phyloP scores from a whole-genome alignment of 306 rosid species.

The Luffa acutangula region DNA sequence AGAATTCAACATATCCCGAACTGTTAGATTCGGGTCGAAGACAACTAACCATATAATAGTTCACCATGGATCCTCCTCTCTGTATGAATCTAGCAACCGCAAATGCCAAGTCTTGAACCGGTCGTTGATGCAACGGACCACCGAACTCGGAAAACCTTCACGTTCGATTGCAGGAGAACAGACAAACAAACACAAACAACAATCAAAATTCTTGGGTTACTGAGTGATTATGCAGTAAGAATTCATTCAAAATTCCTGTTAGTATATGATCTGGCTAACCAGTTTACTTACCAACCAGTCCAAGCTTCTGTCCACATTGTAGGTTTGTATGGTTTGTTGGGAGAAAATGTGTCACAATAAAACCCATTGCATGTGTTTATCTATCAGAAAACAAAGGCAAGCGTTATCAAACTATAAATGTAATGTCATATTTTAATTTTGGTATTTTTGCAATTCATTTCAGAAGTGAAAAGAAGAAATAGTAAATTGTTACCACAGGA shows the following conservation, averaged over 20 bases:
- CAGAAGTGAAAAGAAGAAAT: not conserved
- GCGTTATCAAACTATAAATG: not conserved
- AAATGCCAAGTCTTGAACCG: conserved; percentile 93
- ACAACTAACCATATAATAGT: conserved; percentile 83
- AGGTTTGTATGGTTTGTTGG: conserved; percentile 86
- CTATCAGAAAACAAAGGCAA: conserved; percentile 23
- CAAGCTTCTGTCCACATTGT: conserved; percentile 97
- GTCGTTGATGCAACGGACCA: conserved; percentile 71
- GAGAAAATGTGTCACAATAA: conserved; percentile 80
- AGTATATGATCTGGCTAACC: not conserved
- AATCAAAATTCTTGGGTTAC: not conserved
- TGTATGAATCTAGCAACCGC: conserved; percentile 73
- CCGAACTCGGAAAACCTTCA: conserved; percentile 92
- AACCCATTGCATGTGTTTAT: conserved; percentile 96
- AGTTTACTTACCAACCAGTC: conserved; percentile 78
- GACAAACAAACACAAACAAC: not conserved
- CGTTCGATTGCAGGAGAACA: conserved; percentile 9
- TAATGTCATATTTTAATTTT: not conserved
- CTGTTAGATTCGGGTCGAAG: conserved; percentile 9
- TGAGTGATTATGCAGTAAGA: not conserved
- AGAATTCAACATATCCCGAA: not conserved
- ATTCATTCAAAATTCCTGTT: not conserved
- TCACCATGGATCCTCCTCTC: conserved; percentile 86
- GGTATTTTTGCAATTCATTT: not conserved
- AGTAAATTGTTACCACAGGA: conserved; percentile 59